Percentiles rank a stretch among this genome's conserved stretches.
Evolutionary conservation across 306 rosid genomes (phyloP).

Genomic region (Begonia peltatifolia): DNA sequence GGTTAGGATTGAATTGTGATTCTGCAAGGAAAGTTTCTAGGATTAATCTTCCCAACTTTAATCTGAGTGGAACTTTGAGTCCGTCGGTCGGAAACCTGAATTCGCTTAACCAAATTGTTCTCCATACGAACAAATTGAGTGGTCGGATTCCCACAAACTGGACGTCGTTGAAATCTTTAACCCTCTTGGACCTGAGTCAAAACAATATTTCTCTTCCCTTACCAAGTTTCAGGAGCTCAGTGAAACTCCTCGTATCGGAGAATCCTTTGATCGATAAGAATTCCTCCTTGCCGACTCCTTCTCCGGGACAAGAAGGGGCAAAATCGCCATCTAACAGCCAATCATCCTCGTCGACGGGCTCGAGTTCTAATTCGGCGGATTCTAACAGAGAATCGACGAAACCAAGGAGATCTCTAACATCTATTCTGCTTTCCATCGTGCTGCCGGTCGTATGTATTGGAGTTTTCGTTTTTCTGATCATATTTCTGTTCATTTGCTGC

Average conservation of each 20-base stretch:
- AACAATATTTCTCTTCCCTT: conserved; percentile 72
- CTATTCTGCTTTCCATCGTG: conserved; percentile 27
- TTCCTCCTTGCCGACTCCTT: conserved; percentile 10
- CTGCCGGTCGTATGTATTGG: conserved; percentile 59
- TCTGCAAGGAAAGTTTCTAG: conserved; percentile 31
- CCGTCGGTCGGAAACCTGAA: conserved; percentile 62
- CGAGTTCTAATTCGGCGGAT: conserved; percentile 6
- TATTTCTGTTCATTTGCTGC: conserved; percentile 53
- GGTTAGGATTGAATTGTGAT: conserved; percentile 70
- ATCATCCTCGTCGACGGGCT: neutral
- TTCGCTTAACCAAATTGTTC: conserved; percentile 41
- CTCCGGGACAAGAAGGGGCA: too few species aligned
- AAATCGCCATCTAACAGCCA: too few species aligned
- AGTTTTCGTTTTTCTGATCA: conserved; percentile 51
- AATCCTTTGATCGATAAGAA: conserved; percentile 20
- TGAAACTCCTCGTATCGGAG: conserved; percentile 31
- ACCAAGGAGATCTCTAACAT: conserved; percentile 14
- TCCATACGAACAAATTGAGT: conserved; percentile 38
- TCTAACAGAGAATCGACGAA: conserved; percentile 2
- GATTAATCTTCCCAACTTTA: conserved; percentile 45
- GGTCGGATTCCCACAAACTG: conserved; percentile 63
- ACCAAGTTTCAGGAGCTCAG: conserved; percentile 40
- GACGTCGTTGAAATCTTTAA: conserved; percentile 46
- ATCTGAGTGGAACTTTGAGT: conserved; percentile 64
- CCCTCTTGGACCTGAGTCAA: conserved; percentile 53